Base-by-base conservation (phyloP, 176 grass and related monocot genomes). In the Aegilops sharonensis region DNA sequence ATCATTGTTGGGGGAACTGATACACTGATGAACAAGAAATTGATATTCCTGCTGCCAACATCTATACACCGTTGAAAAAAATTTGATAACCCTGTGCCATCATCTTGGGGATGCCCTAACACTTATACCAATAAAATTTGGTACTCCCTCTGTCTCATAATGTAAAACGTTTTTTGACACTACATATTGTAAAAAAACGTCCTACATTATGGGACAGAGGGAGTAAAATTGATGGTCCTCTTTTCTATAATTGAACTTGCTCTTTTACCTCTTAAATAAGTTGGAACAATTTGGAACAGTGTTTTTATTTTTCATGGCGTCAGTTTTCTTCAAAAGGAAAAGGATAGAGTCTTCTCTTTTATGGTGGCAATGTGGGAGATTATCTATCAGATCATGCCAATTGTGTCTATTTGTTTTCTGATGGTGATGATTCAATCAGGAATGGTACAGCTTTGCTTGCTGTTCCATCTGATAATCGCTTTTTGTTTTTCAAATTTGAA, bases 71-170 rank as follows among this genome's bases (percentile, higher is more conserved):
- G 20, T 21, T 59, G 4, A 21, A 80, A 65, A 35, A 65, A 30
- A 45, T 1, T 47, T 45, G 61, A 9, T 37, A 47, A 80, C 29
- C 6, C 61, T 30, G 34, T 67, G 39, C 18, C 63, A 36, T 61
- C 3, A 36, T 69, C 3, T 18, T 20, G 48, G 6, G 64, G 27
- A 72, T 65, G 7, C 65, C 21, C 5, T 79, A 72, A 60, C 25
- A 24, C 63, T 65, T 24, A 43, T 57, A 65, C 73, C 47, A 39
- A 8, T 71, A 78, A 71, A 69, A 70, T 42, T 88, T 88, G 18
- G 24, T 42, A 45, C 42, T 45, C 42, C 42, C 11, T 1, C 42
- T 9, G 40, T 11, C 42, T 12, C 9, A 45, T 45, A 45, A 45
- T 45, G 42, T 45, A 45, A 12, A 11, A 45, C 11, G 11, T 45